Percentiles rank a stretch among this genome's conserved stretches.
Conservation (phyloP, 2,329 filamentous ascomycete species). For the Nigrospora sphaerica region DNA sequence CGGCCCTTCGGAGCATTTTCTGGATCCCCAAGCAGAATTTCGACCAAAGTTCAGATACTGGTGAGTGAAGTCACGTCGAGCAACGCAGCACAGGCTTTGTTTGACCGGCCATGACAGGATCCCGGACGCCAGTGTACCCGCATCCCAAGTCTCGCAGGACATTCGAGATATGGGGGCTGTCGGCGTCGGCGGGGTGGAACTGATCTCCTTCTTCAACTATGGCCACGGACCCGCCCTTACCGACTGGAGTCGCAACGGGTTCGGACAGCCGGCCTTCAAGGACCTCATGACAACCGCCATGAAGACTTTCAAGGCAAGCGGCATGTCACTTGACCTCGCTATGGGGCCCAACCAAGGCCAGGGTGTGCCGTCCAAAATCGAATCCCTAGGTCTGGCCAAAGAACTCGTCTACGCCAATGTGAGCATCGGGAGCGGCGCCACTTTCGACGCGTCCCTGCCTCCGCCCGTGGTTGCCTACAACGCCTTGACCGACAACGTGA, state of each 20-base stretch:
- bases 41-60: too few relatives aligned
- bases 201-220: conserved; percentile 18
- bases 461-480: conserved; percentile 9
- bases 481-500: conserved; percentile 10
- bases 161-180: conserved; percentile 8
- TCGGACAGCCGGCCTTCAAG: conserved; percentile 24
- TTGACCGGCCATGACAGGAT: conserved; percentile 11
- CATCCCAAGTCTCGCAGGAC: conserved; percentile 8
- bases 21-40: too few relatives aligned
- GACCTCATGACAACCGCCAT: conserved; percentile 9
- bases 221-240: conserved; percentile 11
- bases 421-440: neutral
- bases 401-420: conserved; percentile 10
- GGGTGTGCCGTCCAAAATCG: conserved; percentile 12
- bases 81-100: too few relatives aligned
- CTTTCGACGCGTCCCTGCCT: conserved; percentile 5
- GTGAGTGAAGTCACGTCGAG: too few relatives aligned
- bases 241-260: conserved; percentile 30
- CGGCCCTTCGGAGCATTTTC: too few relatives aligned
- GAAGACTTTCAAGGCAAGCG: conserved; percentile 5
- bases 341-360: conserved; percentile 14
- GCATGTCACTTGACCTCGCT: conserved; percentile 13
- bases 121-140: conserved; percentile 15
- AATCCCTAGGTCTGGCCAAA: conserved; percentile 9
- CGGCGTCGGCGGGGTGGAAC: conserved; percentile 16